These are phyloP conservation scores for Xylaria sp. DNA, from an alignment of 2,329 filamentous ascomycete genomes.

Conservation along the genomic window DNA sequence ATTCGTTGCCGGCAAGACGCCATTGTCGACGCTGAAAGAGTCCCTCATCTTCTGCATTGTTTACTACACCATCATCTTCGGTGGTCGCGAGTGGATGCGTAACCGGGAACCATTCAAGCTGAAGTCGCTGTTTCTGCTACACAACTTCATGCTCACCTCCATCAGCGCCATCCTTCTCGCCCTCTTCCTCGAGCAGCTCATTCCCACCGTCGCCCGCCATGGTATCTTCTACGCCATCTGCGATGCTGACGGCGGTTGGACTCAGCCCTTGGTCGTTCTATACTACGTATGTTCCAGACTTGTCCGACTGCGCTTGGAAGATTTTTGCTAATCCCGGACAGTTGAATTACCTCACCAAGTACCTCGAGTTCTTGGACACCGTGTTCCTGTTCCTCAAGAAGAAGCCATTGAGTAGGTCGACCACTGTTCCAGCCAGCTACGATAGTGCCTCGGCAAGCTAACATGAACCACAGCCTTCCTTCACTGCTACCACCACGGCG, in stretches of 20 bases:
- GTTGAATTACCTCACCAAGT: constrained; percentile 98
- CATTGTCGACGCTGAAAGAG: constrained; percentile 83
- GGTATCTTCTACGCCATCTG: constrained; percentile 91
- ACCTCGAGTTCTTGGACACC: constrained; percentile 90
- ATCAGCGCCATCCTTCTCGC: constrained; percentile 76
- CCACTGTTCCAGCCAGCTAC: background rate
- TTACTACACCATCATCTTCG: constrained; percentile 93
- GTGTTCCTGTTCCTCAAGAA: constrained; percentile 98
- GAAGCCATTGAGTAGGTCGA: constrained; percentile 77
- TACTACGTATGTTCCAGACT: constrained; percentile 72
- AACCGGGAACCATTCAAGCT: constrained; percentile 79
- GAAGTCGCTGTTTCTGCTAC: constrained; percentile 83
- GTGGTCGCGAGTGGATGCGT: constrained; percentile 88
- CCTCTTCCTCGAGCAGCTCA: constrained; percentile 85
- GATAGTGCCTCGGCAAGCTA: background rate
- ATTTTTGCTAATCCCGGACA: constrained; percentile 44
- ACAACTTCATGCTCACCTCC: constrained; percentile 89
- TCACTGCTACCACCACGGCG: constrained; percentile 97
- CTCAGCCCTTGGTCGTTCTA: constrained; percentile 82
- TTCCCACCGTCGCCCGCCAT: constrained; percentile 72
- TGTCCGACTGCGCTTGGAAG: background rate
- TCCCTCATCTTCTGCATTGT: constrained; percentile 73
- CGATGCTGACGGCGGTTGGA: constrained; percentile 78
- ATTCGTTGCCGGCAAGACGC: constrained; percentile 75
- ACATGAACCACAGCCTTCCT: constrained; percentile 63